Evolutionary conservation across 169 alveolate genomes (phyloP), one percentile per base, ranked within the genome.

Genomic region (Cryptosporidium muris): DNA sequence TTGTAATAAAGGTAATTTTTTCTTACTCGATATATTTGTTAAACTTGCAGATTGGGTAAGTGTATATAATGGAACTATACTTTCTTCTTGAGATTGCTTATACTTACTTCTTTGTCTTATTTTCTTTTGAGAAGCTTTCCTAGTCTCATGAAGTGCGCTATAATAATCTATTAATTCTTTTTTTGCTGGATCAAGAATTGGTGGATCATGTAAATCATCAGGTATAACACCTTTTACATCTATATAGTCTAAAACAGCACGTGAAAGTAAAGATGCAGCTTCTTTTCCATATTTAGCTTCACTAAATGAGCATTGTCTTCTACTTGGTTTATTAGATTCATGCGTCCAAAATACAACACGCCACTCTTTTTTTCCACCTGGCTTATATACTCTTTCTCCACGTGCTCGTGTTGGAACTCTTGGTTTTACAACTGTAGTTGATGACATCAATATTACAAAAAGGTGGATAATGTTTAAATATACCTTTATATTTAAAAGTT

Each of bases 241-340:
- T 12, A 74, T 74, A 74, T 74, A 74, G 34, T 74, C 85, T 37
- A 74, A 51, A 7, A 74, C 85, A 9, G 85, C 85, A 45, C 85
- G 54, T 8, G 85, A 74, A 11, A 74, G 47, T 25, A 74, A 25
- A 60, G 85, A 74, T 7, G 85, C 85, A 5, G 85, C 85, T 58
- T 74, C 85, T 48, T 74, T 74, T 2, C 85, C 85, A 38, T 74
- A 74, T 47, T 74, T 74, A 4, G 85, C 85, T 14, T 74, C 85
- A 58, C 85, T 74, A 58, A 74, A 74, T 47, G 85, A 74, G 16
- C 85, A 74, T 74, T 74, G 85, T 42, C 85, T 74, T 74, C 85
- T 74, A 25, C 85, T 74, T 1, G 85, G 85, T 34, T 74, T 74
- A 58, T 66, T 56, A 4, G 85, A 74, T 14, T 74, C 85, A 8